Conservation (phyloP, 2,329 filamentous ascomycete species). For the Calonectria pseudoturangicola region DNA sequence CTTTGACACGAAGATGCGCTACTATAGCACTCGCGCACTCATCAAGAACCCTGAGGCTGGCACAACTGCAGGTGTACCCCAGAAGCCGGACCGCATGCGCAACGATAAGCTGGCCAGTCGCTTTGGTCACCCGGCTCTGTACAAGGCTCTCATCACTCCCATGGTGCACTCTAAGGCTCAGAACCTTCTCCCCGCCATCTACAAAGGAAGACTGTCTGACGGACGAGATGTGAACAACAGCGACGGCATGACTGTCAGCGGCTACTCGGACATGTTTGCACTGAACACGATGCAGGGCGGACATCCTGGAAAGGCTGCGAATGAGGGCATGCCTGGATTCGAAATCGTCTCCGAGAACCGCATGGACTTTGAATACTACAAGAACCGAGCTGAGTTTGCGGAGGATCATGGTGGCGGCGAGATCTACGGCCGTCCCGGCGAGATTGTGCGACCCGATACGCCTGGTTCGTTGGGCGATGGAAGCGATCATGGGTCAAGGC, state of each 20-base stretch:
- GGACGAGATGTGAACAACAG: conserved; percentile 75
- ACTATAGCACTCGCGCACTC: conserved; percentile 81
- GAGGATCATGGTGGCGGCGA: conserved; percentile 89
- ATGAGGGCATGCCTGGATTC: conserved; percentile 79
- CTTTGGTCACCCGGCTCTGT: conserved; percentile 94
- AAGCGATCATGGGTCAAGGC: conserved; percentile 67
- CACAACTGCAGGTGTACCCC: conserved; percentile 51
- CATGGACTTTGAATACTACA: conserved; percentile 94
- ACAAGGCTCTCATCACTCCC: conserved; percentile 91
- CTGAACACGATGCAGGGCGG: conserved; percentile 84
- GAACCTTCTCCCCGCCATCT: conserved; percentile 89
- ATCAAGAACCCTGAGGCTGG: conserved; percentile 66
- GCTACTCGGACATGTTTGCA: conserved; percentile 88
- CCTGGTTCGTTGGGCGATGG: conserved; percentile 71
- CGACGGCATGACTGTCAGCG: conserved; percentile 76
- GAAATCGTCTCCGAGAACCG: conserved; percentile 91
- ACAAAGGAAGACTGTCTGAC: conserved; percentile 85
- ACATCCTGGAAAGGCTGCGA: conserved; percentile 67
- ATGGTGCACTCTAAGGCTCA: conserved; percentile 96
- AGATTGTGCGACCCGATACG: conserved; percentile 77
- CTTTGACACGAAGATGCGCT: conserved; percentile 89
- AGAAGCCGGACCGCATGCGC: conserved; percentile 72
- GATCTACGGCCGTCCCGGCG: conserved; percentile 76
- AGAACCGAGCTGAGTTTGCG: conserved; percentile 90
- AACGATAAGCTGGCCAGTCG: conserved; percentile 83